A percentile compares a stretch with the other conserved stretches of the same genome.
phyloP scores from a whole-genome alignment of 148 eudicot genomes.

The Limonium bicolor region DNA sequence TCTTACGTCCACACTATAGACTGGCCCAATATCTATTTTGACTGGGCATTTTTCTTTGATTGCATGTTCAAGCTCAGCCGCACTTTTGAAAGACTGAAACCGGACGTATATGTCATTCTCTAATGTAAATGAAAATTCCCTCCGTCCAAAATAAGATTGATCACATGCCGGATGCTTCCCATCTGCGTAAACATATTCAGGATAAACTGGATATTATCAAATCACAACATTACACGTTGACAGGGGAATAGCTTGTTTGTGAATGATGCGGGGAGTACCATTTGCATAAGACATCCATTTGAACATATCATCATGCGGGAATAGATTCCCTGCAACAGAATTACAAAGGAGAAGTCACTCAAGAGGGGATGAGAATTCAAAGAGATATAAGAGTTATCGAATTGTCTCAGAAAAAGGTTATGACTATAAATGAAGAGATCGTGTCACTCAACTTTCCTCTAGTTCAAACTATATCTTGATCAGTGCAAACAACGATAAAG shows the following conservation, averaged over 20 bases:
- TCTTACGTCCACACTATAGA: conserved; percentile 87
- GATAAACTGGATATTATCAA: too few species aligned
- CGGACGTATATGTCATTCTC: conserved; percentile 67
- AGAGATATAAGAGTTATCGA: too few species aligned
- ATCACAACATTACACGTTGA: too few species aligned
- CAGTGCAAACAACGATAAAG: too few species aligned
- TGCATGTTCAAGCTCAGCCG: conserved; percentile 56
- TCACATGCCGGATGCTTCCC: conserved; percentile 96
- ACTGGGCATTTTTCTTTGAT: conserved; percentile 80
- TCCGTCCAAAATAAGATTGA: conserved; percentile 55
- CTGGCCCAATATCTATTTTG: conserved; percentile 97
- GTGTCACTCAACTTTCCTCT: too few species aligned
- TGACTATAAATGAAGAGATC: too few species aligned
- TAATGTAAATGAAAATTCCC: conserved; percentile 85
- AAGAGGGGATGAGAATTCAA: too few species aligned
- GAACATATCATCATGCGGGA: conserved; percentile 68
- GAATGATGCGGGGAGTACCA: too few species aligned
- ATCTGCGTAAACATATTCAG: conserved; percentile 32
- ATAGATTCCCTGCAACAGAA: conserved; percentile 54
- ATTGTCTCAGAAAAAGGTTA: too few species aligned
- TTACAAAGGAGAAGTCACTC: too few species aligned
- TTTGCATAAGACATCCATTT: conserved; percentile 95
- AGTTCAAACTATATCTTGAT: too few species aligned
- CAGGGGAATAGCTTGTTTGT: too few species aligned
- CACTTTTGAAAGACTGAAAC: conserved; percentile 63